Percentiles rank a stretch among this genome's conserved stretches.
Evolutionary conservation across 2,329 filamentous ascomycete species (phyloP).

Genomic region (Aspergillus fijiensis): DNA sequence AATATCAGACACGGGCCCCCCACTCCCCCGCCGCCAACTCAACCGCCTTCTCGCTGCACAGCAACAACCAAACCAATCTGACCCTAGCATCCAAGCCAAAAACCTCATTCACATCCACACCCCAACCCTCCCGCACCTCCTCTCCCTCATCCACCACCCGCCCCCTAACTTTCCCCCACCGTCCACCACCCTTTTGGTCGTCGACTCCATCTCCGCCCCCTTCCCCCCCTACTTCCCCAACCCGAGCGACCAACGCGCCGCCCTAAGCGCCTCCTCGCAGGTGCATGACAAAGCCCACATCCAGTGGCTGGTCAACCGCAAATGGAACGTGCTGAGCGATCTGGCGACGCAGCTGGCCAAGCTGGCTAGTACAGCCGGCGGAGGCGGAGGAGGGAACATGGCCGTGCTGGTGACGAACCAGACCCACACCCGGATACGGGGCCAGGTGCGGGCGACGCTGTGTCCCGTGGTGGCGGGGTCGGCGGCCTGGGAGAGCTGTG

Average conservation of each 20-base stretch:
- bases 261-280: too few species aligned
- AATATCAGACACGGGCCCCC: slow-evolving; percentile 49
- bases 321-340: slow-evolving; percentile 65
- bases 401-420: slow-evolving; percentile 76
- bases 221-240: slow-evolving; percentile 76
- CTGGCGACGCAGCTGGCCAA: slow-evolving; percentile 63
- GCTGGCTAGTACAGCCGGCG: slow-evolving; percentile 68
- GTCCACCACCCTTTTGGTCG: slow-evolving; percentile 66
- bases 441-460: slow-evolving; percentile 64
- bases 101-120: slow-evolving; percentile 66
- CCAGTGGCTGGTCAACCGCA: slow-evolving; percentile 36
- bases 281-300: slow-evolving; percentile 40
- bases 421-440: slow-evolving; percentile 76
- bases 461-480: slow-evolving; percentile 71
- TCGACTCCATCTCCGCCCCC: slow-evolving; percentile 75
- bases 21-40: slow-evolving; percentile 48
- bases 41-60: slow-evolving; percentile 40
- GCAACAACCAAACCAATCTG: slow-evolving; percentile 9
- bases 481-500: slow-evolving; percentile 72
- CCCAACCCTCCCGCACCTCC: slow-evolving; percentile 61
- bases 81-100: slow-evolving; percentile 24
- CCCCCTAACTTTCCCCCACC: slow-evolving; percentile 61
- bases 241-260: slow-evolving; percentile 33
- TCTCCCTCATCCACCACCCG: slow-evolving; percentile 72
- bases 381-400: slow-evolving; percentile 36